Evolutionary conservation across 2,329 filamentous ascomycete species (phyloP).

Genomic region (Tolypocladium guangdongense): DNA sequence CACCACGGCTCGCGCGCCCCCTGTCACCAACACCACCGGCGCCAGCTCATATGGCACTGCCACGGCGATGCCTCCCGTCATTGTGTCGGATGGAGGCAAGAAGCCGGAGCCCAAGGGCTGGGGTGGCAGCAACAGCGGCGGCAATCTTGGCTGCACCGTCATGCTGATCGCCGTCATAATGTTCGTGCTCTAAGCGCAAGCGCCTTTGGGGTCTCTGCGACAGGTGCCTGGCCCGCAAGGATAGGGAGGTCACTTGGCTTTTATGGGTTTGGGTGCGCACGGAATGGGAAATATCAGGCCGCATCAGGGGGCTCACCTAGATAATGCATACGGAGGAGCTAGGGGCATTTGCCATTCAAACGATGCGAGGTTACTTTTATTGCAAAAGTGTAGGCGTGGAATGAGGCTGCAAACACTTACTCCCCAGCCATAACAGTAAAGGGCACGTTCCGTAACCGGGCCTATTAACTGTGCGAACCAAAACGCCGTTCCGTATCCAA

Average conservation of each 20-base stretch:
- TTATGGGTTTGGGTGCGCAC: not conserved
- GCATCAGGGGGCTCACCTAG: not conserved
- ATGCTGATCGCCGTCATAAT: constrained; percentile 24
- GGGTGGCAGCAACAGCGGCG: constrained; percentile 16
- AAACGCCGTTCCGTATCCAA: not conserved
- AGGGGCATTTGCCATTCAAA: not conserved
- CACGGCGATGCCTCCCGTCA: constrained; percentile 12
- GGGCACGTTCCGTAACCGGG: not conserved
- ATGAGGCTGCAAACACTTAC: not conserved
- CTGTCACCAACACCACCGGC: constrained; percentile 17
- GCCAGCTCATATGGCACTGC: constrained; percentile 14
- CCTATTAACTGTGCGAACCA: not conserved
- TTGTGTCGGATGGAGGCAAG: constrained; percentile 22
- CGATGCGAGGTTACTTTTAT: not conserved
- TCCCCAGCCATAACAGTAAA: not conserved
- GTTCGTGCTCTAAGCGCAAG: constrained; percentile 17
- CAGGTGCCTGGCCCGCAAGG: not conserved
- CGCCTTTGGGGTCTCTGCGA: not conserved
- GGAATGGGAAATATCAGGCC: not conserved
- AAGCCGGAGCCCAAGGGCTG: constrained; percentile 19
- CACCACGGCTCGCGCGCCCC: constrained; percentile 19
- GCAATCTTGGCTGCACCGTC: constrained; percentile 22
- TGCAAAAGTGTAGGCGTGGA: not conserved
- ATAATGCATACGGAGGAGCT: not conserved
- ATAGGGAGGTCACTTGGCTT: not conserved